These are phyloP conservation scores for Metschnikowia aberdeeniae DNA, from an alignment of 805 yeast genomes.

Conservation along the genomic window DNA sequence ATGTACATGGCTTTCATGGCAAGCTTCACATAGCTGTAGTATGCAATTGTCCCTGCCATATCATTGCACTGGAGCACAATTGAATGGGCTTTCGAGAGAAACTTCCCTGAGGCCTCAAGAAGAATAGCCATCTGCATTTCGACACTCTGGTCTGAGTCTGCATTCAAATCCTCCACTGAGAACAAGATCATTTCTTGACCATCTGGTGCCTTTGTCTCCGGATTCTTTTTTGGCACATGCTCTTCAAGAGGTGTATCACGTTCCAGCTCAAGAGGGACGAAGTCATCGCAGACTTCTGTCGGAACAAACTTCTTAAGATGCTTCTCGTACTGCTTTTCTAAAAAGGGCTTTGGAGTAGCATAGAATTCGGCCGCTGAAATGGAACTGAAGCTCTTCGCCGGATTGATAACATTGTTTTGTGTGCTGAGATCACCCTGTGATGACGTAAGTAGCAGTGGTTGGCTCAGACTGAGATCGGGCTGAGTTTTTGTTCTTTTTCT, in stretches of 20 bases:
- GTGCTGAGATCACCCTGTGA: background rate
- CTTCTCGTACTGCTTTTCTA: slow-evolving; percentile 17
- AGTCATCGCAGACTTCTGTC: slow-evolving; percentile 9
- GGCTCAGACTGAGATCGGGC: slow-evolving; percentile 11
- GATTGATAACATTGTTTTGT: background rate
- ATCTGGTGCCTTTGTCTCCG: background rate
- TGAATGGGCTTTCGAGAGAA: slow-evolving; percentile 13
- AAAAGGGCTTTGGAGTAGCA: slow-evolving; percentile 11
- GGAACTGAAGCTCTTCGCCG: background rate
- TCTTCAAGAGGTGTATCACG: background rate
- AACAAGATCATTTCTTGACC: background rate
- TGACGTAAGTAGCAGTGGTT: slow-evolving; percentile 15
- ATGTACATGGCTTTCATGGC: slow-evolving; percentile 14
- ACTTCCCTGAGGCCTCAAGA: slow-evolving; percentile 9
- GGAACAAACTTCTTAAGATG: slow-evolving; percentile 11
- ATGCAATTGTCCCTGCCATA: slow-evolving; percentile 8
- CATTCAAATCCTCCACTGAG: background rate
- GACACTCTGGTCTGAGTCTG: background rate
- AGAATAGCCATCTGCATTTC: slow-evolving; percentile 11
- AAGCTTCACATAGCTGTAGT: slow-evolving; percentile 11
- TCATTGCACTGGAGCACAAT: slow-evolving; percentile 13
- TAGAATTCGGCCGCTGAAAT: slow-evolving; percentile 12
- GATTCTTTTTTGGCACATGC: background rate
- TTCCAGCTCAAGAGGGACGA: slow-evolving; percentile 14
- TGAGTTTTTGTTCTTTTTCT: slow-evolving; percentile 4